Evolutionary conservation across 2,329 filamentous ascomycete species (phyloP).

Genomic region (Calonectria pteridis): DNA sequence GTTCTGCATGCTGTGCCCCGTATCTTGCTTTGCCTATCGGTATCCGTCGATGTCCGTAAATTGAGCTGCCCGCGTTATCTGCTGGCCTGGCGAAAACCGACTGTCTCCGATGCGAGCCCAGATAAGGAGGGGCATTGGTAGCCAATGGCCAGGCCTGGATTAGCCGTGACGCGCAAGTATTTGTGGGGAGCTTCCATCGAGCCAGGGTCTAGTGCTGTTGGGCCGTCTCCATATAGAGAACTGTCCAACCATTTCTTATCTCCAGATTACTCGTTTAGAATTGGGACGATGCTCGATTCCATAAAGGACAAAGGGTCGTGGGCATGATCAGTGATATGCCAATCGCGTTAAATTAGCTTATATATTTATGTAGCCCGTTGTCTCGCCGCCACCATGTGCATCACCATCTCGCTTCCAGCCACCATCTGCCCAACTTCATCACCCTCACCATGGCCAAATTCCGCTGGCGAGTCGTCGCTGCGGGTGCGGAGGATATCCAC

Average conservation of each 20-base stretch:
- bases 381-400: not conserved
- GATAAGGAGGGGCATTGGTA: not conserved
- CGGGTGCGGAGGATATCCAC: conserved; percentile 5
- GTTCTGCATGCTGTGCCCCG: not conserved
- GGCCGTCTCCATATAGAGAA: not conserved
- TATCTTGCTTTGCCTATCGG: not conserved
- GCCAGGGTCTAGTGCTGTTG: not conserved
- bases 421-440: not conserved
- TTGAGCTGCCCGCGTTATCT: not conserved
- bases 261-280: not conserved
- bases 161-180: not conserved
- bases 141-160: not conserved
- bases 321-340: not conserved
- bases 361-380: not conserved
- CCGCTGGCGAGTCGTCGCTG: not conserved
- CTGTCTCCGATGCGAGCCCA: not conserved
- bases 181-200: not conserved
- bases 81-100: not conserved
- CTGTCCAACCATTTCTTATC: not conserved
- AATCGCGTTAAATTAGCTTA: not conserved
- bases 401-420: not conserved
- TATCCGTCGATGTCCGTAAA: not conserved
- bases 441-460: not conserved
- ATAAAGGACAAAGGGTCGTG: not conserved
- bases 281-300: not conserved